Conservation (phyloP, 768 basidiomycete species). For the Tylopilus sp. region DNA sequence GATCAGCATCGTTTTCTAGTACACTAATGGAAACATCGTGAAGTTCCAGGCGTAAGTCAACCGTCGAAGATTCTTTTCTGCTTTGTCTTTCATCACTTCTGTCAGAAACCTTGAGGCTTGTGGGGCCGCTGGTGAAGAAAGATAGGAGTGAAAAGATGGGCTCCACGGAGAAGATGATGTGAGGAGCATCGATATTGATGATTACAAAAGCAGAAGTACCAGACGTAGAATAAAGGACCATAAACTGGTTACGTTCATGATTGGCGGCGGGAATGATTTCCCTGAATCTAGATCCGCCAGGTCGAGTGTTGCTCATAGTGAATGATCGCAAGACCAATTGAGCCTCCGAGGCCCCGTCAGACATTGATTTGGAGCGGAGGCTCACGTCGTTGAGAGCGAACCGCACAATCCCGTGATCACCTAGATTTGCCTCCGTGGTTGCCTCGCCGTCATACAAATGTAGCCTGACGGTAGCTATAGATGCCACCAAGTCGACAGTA, state of each 20-base stretch:
- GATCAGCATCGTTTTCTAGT: conserved; percentile 77
- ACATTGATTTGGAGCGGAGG: conserved; percentile 76
- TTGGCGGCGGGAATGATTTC: conserved; percentile 93
- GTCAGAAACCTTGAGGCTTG: conserved; percentile 14
- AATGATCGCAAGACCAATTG: conserved; percentile 89
- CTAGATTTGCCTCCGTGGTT: conserved; percentile 51
- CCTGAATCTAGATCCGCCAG: conserved; percentile 80
- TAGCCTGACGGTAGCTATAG: conserved; percentile 67
- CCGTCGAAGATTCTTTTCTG: conserved; percentile 10
- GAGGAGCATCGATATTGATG: conserved; percentile 87
- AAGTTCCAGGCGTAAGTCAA: conserved; percentile 78
- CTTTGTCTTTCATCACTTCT: conserved; percentile 13
- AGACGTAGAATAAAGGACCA: conserved; percentile 83
- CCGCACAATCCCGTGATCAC: conserved; percentile 77
- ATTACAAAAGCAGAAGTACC: conserved; percentile 70
- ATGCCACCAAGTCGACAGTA: conserved; percentile 69
- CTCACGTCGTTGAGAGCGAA: conserved; percentile 81
- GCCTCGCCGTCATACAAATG: conserved; percentile 81
- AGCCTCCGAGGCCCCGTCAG: conserved; percentile 80
- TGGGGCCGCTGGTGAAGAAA: conserved; percentile 69
- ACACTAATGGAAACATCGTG: conserved; percentile 88
- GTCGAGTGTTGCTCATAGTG: conserved; percentile 84
- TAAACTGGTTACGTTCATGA: conserved; percentile 88
- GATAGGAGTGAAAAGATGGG: conserved; percentile 85
- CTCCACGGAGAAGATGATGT: conserved; percentile 88